Evolutionary conservation across 148 eudicot genomes (phyloP).

Genomic region (Oxyria digyna): DNA sequence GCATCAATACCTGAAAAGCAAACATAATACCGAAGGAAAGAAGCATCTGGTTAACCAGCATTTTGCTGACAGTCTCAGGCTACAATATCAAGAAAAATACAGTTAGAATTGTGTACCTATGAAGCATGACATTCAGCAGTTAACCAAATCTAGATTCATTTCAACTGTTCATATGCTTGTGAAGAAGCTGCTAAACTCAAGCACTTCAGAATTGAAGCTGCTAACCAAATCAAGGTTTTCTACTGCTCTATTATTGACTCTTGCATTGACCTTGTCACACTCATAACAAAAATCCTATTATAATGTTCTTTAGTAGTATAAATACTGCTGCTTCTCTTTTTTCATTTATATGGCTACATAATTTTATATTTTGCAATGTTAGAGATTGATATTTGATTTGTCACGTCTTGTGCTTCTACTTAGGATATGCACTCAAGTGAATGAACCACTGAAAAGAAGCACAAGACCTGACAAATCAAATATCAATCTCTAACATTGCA

Average conservation of each 20-base stretch:
- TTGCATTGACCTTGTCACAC: no score
- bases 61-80: slow-evolving; percentile 89
- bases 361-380: no score
- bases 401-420: no score
- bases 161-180: background rate
- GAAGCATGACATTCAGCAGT: background rate
- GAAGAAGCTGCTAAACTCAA: background rate
- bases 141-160: background rate
- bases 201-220: background rate
- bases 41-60: slow-evolving; percentile 92
- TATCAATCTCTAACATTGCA: background rate
- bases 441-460: background rate
- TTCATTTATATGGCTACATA: no score
- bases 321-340: no score
- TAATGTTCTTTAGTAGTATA: no score
- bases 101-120: slow-evolving; percentile 4
- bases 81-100: slow-evolving; percentile 22
- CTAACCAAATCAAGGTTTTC: no score
- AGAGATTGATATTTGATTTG: no score
- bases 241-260: no score
- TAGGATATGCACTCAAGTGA: background rate
- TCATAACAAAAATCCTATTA: no score
- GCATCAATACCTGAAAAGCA: slow-evolving; percentile 70
- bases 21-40: slow-evolving; percentile 81
- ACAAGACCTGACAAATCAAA: background rate